These are phyloP conservation scores for Phialophora expanda DNA, from an alignment of 2,329 filamentous ascomycete genomes.

Conservation along the genomic window DNA sequence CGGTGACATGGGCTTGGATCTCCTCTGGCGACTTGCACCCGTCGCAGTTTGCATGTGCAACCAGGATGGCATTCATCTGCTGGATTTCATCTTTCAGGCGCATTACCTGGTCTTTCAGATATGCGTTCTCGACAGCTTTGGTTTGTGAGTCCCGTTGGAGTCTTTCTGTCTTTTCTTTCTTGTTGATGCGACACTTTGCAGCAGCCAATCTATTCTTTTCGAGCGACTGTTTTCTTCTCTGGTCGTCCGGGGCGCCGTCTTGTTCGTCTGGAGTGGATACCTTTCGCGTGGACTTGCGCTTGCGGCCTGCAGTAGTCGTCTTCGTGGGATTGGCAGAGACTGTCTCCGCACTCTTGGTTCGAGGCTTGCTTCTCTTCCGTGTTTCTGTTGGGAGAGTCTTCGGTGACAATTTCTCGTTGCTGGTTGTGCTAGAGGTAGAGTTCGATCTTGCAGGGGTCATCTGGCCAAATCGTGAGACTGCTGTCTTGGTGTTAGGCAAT, in stretches of 20 bases:
- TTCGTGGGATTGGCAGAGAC: slow-evolving; percentile 12
- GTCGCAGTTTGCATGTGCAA: slow-evolving; percentile 39
- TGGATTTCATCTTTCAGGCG: slow-evolving; percentile 40
- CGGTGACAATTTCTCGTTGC: slow-evolving; percentile 31
- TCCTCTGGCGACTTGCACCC: slow-evolving; percentile 39
- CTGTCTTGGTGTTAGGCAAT: slow-evolving; percentile 30
- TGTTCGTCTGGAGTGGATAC: slow-evolving; percentile 24
- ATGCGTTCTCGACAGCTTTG: slow-evolving; percentile 39
- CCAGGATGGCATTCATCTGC: slow-evolving; percentile 38
- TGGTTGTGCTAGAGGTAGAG: slow-evolving; percentile 31
- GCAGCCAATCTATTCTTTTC: slow-evolving; percentile 41
- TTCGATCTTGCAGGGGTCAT: slow-evolving; percentile 39
- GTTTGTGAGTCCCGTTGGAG: slow-evolving; percentile 40
- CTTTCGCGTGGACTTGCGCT: slow-evolving; percentile 36
- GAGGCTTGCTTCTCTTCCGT: slow-evolving; percentile 33
- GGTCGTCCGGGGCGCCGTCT: slow-evolving; percentile 29
- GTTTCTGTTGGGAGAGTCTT: slow-evolving; percentile 22
- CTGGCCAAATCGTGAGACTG: slow-evolving; percentile 38
- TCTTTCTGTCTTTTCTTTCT: slow-evolving; percentile 40
- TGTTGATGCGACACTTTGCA: slow-evolving; percentile 41
- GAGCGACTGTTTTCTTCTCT: slow-evolving; percentile 39
- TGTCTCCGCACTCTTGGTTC: slow-evolving; percentile 22
- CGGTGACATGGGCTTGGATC: slow-evolving; percentile 37
- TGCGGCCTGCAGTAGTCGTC: slow-evolving; percentile 29
- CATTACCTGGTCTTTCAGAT: slow-evolving; percentile 40